A percentile compares a stretch with the other conserved stretches of the same genome.
Evolutionary conservation across 371 early-diverging fungal species (phyloP).

Genomic region (Rhizopus delemar): DNA sequence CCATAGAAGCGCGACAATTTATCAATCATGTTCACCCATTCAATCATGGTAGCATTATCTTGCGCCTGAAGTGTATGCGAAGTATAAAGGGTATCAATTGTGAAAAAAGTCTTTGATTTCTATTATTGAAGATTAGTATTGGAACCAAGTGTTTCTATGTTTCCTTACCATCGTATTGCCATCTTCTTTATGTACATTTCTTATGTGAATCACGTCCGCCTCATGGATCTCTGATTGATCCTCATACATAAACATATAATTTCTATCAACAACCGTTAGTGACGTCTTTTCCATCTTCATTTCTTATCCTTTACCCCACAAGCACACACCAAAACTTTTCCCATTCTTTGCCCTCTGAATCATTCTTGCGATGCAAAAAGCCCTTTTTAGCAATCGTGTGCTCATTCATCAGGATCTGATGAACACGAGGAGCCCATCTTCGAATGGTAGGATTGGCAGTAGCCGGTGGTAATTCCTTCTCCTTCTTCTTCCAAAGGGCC

Average conservation of each 20-base stretch:
- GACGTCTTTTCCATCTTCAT: not conserved
- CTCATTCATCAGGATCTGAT: constrained; percentile 19
- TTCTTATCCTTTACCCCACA: constrained; percentile 20
- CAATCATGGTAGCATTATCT: constrained; percentile 19
- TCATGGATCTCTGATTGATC: constrained; percentile 29
- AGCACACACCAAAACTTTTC: constrained; percentile 29
- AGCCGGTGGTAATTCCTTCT: not conserved
- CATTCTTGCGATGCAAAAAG: constrained; percentile 20
- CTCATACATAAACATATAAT: constrained; percentile 26
- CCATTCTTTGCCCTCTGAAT: constrained; percentile 14
- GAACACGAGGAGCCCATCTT: constrained; percentile 20
- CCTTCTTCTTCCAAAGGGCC: constrained; percentile 36
- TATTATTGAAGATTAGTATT: not conserved
- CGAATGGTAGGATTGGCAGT: constrained; percentile 6
- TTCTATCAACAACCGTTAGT: constrained; percentile 10
- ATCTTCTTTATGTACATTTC: constrained; percentile 22
- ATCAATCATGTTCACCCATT: constrained; percentile 26
- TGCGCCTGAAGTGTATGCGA: constrained; percentile 30
- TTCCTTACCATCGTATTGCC: constrained; percentile 18
- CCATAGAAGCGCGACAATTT: constrained; percentile 8
- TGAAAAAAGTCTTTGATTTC: constrained; percentile 26
- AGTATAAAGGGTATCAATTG: constrained; percentile 31
- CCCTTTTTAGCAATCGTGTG: constrained; percentile 15
- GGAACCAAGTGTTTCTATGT: not conserved
- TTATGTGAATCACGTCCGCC: constrained; percentile 26